Conservation (phyloP, 140 eudicot genomes). For the Ambrosia hybrid region DNA sequence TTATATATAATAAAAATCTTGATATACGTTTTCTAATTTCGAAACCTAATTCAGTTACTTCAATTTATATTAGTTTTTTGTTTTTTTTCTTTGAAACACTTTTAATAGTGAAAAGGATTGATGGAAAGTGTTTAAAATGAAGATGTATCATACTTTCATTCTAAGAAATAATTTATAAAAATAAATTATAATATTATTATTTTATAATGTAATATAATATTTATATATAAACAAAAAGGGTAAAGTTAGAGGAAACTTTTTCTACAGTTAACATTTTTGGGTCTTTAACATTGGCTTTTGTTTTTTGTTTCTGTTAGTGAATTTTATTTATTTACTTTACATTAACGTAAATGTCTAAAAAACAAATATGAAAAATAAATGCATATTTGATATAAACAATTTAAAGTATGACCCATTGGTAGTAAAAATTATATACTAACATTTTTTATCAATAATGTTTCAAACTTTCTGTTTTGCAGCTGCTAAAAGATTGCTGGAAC, state of each 20-base stretch:
- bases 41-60: no score
- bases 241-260: not conserved
- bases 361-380: no score
- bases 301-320: not conserved
- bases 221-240: not conserved
- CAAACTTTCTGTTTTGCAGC: no score
- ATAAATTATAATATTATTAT: not conserved
- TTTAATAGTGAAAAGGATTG: not conserved
- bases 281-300: not conserved
- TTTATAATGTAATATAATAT: no score
- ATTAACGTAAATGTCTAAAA: no score
- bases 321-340: not conserved
- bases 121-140: not conserved
- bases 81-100: not conserved
- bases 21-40: not conserved
- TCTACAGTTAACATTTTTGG: not conserved
- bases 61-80: not conserved
- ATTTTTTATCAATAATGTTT: no score
- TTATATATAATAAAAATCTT: not conserved
- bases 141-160: not conserved
- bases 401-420: no score
- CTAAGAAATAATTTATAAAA: not conserved
- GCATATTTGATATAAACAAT: no score
- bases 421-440: no score
- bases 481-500: no score